phyloP scores from a whole-genome alignment of 805 yeast species.

The Lipomyces starkeyi region DNA sequence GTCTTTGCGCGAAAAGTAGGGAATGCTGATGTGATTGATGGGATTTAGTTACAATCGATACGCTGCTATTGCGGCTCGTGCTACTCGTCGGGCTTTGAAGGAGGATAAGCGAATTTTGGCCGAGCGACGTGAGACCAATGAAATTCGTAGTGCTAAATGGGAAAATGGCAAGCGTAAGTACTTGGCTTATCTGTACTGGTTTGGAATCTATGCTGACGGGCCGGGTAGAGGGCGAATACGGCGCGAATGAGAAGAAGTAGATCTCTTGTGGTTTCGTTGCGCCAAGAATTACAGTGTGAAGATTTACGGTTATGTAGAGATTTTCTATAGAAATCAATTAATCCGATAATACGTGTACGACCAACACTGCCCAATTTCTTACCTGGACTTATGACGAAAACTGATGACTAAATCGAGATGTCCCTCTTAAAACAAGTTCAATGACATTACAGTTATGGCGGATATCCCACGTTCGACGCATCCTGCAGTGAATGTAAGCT shows the following conservation, averaged over 20 bases:
- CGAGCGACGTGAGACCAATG: slow-evolving; percentile 71
- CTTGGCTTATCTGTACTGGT: background rate
- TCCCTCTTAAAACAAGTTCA: no score
- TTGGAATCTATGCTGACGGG: slow-evolving; percentile 3
- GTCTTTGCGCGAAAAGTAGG: background rate
- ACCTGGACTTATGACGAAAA: background rate
- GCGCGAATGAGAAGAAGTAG: slow-evolving; percentile 14
- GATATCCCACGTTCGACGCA: no score
- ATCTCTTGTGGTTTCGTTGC: background rate
- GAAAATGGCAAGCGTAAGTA: slow-evolving; percentile 61
- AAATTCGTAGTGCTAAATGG: slow-evolving; percentile 72
- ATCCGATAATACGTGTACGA: background rate
- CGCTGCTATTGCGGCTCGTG: slow-evolving; percentile 86
- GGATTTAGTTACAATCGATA: slow-evolving; percentile 74
- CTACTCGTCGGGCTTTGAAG: slow-evolving; percentile 87
- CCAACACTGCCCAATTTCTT: background rate
- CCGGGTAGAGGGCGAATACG: slow-evolving; percentile 15
- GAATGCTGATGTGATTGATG: slow-evolving; percentile 16
- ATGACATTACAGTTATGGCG: no score
- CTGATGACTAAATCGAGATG: no score
- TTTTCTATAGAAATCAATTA: background rate
- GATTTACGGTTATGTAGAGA: slow-evolving; percentile 3
- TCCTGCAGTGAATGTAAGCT: background rate
- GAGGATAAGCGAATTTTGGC: slow-evolving; percentile 78
- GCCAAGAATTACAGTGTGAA: background rate